Conservation (phyloP, 2,329 filamentous ascomycete genomes). For the Myriosclerotinia duriaeana region DNA sequence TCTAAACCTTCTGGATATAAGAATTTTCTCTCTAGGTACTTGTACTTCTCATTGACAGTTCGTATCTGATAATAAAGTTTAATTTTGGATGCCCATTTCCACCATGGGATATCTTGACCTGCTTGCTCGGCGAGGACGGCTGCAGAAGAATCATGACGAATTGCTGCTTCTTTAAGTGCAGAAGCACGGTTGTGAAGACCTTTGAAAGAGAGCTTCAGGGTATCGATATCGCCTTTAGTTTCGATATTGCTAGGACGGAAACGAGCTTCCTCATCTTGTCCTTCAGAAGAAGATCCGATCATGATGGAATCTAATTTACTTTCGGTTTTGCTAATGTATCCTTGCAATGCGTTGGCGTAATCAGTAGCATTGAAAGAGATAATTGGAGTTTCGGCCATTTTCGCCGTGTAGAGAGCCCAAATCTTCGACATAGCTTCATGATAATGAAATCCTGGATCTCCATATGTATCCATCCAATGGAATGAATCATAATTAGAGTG, state of each 20-base stretch:
- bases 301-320: conserved; percentile 35
- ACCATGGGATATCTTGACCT: conserved; percentile 67
- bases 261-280: conserved; percentile 37
- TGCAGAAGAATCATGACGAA: conserved; percentile 37
- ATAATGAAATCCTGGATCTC: conserved; percentile 64
- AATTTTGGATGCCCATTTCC: conserved; percentile 69
- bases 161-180: conserved; percentile 32
- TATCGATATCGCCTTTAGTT: conserved; percentile 30
- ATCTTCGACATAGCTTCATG: conserved; percentile 59
- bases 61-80: conserved; percentile 63
- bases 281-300: conserved; percentile 29
- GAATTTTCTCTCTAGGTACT: conserved; percentile 78
- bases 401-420: conserved; percentile 50
- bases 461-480: conserved; percentile 78
- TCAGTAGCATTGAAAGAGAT: conserved; percentile 53
- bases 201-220: conserved; percentile 36
- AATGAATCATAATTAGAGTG: conserved; percentile 84
- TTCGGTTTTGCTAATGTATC: conserved; percentile 38
- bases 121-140: conserved; percentile 45
- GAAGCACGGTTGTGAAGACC: conserved; percentile 35
- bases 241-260: conserved; percentile 29
- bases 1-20: conserved; percentile 75
- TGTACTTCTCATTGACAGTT: conserved; percentile 76
- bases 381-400: conserved; percentile 51
- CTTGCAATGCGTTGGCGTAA: conserved; percentile 40